Evolutionary conservation across 2,329 filamentous ascomycete genomes (phyloP).

Genomic region (Delphinella strobiligena): DNA sequence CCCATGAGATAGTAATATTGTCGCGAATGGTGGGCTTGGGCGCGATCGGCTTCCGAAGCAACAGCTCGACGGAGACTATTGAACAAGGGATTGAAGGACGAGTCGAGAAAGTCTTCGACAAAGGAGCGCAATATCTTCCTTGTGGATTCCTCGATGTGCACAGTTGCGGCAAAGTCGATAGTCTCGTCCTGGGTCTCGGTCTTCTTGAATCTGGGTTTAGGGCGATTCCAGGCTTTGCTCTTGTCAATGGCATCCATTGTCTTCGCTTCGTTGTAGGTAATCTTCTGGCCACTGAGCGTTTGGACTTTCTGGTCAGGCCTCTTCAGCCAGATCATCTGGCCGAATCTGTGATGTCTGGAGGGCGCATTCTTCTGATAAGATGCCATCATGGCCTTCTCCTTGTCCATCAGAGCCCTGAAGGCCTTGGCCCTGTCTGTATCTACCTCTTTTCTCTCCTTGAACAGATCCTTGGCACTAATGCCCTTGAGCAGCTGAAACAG

Average conservation of each 20-base stretch:
- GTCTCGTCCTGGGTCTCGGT: constrained; percentile 35
- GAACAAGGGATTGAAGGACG: constrained; percentile 84
- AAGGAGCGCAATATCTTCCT: constrained; percentile 67
- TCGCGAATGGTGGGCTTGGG: constrained; percentile 62
- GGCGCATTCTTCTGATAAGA: constrained; percentile 67
- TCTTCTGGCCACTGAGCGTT: constrained; percentile 79
- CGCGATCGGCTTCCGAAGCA: constrained; percentile 74
- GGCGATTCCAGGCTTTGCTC: constrained; percentile 80
- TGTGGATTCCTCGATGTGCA: constrained; percentile 59
- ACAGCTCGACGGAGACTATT: constrained; percentile 76
- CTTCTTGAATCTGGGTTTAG: constrained; percentile 41
- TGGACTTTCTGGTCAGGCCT: constrained; percentile 73
- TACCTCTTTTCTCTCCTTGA: constrained; percentile 66
- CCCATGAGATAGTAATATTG: constrained; percentile 88
- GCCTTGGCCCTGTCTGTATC: constrained; percentile 59
- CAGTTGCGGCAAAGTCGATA: constrained; percentile 64
- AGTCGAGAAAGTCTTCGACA: constrained; percentile 87
- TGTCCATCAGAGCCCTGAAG: constrained; percentile 60
- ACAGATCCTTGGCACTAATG: constrained; percentile 71
- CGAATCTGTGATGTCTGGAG: constrained; percentile 84
- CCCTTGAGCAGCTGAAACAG: constrained; percentile 89
- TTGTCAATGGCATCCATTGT: constrained; percentile 82
- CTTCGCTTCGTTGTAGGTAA: constrained; percentile 58
- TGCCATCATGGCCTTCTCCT: constrained; percentile 74
- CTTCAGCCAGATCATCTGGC: constrained; percentile 95